A percentile compares a stretch with the other conserved stretches of the same genome.
Evolutionary conservation across 1,139 yeast species (phyloP).

Genomic region (Scheffersomyces stambukii): DNA sequence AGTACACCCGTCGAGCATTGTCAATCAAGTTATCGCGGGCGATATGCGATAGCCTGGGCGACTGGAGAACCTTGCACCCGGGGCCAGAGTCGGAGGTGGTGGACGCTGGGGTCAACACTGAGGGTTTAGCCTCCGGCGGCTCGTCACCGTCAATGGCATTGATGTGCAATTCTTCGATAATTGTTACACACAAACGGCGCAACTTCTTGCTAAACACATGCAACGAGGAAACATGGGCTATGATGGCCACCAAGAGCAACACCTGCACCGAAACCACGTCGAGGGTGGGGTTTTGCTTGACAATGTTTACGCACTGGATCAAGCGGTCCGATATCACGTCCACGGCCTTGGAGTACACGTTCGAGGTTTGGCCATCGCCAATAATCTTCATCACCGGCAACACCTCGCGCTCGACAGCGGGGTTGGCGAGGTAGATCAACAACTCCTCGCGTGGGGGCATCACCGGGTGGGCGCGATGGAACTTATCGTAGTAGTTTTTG

Average conservation of each 20-base stretch:
- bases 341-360: conserved; percentile 28
- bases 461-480: conserved; percentile 43
- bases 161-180: conserved; percentile 30
- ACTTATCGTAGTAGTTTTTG: conserved; percentile 30
- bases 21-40: conserved; percentile 20
- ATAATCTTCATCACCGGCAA: conserved; percentile 41
- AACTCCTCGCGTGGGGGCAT: conserved; percentile 35
- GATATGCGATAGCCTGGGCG: conserved; percentile 15
- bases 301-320: conserved; percentile 27
- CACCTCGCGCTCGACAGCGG: conserved; percentile 34
- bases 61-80: conserved; percentile 6
- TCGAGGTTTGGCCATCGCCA: conserved; percentile 39
- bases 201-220: conserved; percentile 38
- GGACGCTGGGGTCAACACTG: conserved; percentile 5
- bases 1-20: conserved; percentile 38
- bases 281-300: conserved; percentile 17
- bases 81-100: conserved; percentile 6
- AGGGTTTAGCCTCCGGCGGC: no score
- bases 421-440: conserved; percentile 20
- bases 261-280: conserved; percentile 43
- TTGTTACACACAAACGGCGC: conserved; percentile 34
- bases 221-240: conserved; percentile 44
- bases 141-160: conserved; percentile 25
- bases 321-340: conserved; percentile 30
- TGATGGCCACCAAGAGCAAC: conserved; percentile 31